phyloP scores from a whole-genome alignment of 306 rosid species.

The Phaseolus lunatus region DNA sequence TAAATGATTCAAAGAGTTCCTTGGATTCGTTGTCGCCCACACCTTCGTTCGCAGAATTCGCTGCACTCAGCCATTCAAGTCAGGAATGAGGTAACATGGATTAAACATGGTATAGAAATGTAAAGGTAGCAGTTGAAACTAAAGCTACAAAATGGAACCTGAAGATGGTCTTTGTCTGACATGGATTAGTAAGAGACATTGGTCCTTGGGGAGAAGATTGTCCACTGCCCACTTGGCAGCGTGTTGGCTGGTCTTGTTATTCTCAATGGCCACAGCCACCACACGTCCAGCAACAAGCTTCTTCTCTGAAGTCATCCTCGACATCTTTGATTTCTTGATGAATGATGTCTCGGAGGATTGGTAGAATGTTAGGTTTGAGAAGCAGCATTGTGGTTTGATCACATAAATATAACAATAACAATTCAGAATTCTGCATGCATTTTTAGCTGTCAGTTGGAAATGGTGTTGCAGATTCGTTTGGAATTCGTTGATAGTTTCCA shows the following conservation, averaged over 20 bases:
- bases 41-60: constrained; percentile 36
- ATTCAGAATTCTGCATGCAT: neutral
- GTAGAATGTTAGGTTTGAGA: neutral
- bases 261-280: constrained; percentile 83
- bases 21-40: constrained; percentile 55
- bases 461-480: constrained; percentile 22
- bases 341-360: neutral
- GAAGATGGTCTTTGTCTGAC: constrained; percentile 53
- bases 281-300: constrained; percentile 52
- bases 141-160: constrained; percentile 11
- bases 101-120: no score
- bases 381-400: neutral
- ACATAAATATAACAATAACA: neutral
- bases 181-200: constrained; percentile 66
- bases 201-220: constrained; percentile 73
- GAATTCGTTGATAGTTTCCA: constrained; percentile 37
- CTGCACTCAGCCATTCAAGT: constrained; percentile 49
- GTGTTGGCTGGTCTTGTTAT: constrained; percentile 70
- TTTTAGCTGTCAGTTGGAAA: constrained; percentile 27
- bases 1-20: constrained; percentile 79
- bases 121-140: no score
- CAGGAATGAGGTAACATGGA: neutral
- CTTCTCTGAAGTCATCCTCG: constrained; percentile 48
- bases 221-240: constrained; percentile 87
- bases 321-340: constrained; percentile 31